Percentiles rank a stretch among this genome's conserved stretches.
These are phyloP conservation scores for Akanthomyces lecanii DNA, from an alignment of 2,329 filamentous ascomycete species.

Conservation along the genomic window DNA sequence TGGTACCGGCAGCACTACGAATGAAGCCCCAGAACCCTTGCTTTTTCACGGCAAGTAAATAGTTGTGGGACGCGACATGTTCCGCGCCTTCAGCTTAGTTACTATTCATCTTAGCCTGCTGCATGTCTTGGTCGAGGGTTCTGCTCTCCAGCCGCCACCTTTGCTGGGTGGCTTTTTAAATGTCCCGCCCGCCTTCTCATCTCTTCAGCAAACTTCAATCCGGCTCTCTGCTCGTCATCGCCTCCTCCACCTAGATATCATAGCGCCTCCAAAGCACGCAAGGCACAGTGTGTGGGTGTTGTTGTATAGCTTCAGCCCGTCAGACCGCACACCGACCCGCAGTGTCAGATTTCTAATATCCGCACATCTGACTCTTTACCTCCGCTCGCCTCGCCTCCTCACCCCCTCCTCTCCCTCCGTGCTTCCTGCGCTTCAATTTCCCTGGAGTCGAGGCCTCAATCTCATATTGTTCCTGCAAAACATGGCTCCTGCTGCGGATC, in stretches of 20 bases:
- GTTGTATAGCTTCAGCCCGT: not conserved
- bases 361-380: not conserved
- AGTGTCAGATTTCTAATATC: not conserved
- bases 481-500: slow-evolving; percentile 3
- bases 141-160: no score
- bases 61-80: no score
- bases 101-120: no score
- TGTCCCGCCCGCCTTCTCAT: no score
- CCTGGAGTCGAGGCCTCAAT: not conserved
- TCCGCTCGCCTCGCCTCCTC: not conserved
- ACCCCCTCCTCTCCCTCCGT: not conserved
- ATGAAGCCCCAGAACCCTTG: no score
- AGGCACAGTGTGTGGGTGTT: not conserved
- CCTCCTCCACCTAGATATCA: not conserved
- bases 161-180: no score
- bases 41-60: no score
- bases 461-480: not conserved
- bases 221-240: not conserved
- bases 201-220: not conserved
- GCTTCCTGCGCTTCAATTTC: not conserved
- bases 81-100: no score
- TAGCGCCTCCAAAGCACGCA: not conserved
- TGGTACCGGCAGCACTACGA: no score
- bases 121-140: no score
- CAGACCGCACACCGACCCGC: not conserved